Evolutionary conservation across 495 filamentous ascomycete genomes (phyloP).

Genomic region (Lophiostoma macrostomum): DNA sequence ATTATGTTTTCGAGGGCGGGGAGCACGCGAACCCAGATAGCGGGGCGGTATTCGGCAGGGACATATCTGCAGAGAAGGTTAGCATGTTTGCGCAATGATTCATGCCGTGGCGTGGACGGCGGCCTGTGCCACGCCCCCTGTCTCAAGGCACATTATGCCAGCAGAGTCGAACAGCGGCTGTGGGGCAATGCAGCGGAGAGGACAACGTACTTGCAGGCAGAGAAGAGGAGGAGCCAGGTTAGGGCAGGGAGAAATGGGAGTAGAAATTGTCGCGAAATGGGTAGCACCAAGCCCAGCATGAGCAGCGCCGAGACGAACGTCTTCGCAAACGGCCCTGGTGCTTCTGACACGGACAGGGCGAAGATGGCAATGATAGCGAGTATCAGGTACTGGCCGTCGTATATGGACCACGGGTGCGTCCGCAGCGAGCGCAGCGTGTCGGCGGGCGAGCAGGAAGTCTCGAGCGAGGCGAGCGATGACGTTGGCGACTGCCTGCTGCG

Average conservation of each 20-base stretch:
- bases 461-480: slow-evolving; percentile 67
- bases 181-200: slow-evolving; percentile 17
- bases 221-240: slow-evolving; percentile 84
- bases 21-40: slow-evolving; percentile 91
- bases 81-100: slow-evolving; percentile 21
- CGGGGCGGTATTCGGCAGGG: slow-evolving; percentile 75
- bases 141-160: slow-evolving; percentile 7
- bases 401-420: slow-evolving; percentile 74
- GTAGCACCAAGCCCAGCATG: slow-evolving; percentile 69
- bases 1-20: slow-evolving; percentile 96
- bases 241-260: slow-evolving; percentile 81
- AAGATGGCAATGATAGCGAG: slow-evolving; percentile 72
- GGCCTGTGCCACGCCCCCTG: slow-evolving; percentile 17
- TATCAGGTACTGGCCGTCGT: slow-evolving; percentile 82
- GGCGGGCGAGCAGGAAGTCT: slow-evolving; percentile 74
- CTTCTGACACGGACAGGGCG: slow-evolving; percentile 73
- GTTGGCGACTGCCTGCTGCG: slow-evolving; percentile 68
- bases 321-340: slow-evolving; percentile 69
- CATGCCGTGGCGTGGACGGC: background rate
- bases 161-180: background rate
- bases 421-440: slow-evolving; percentile 71
- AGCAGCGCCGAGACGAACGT: slow-evolving; percentile 63
- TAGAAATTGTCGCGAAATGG: slow-evolving; percentile 88
- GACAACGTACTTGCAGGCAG: slow-evolving; percentile 75
- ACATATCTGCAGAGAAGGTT: slow-evolving; percentile 64